A percentile compares a stretch with the other conserved stretches of the same genome.
Evolutionary conservation across 129 eudicot species (phyloP).

Genomic region (Pulicaria dysenterica): DNA sequence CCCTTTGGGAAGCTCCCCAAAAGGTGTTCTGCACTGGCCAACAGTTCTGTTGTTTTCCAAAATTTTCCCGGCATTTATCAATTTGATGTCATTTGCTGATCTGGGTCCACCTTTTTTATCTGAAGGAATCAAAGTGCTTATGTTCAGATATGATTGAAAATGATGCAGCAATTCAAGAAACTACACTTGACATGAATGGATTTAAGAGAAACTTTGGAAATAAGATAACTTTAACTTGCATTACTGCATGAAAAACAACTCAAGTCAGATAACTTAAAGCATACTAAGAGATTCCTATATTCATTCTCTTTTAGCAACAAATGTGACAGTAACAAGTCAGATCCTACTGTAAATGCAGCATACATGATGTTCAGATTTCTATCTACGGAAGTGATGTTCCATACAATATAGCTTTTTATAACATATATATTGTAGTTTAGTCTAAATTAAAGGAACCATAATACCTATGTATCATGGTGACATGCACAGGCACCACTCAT

Average conservation of each 20-base stretch:
- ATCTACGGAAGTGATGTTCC: too few relatives aligned
- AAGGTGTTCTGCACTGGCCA: constrained; percentile 75
- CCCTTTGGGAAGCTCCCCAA: constrained; percentile 86
- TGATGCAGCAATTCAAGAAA: not conserved
- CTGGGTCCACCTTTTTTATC: constrained; percentile 82
- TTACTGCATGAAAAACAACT: not conserved
- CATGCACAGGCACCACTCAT: not conserved
- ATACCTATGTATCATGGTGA: not conserved
- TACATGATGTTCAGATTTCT: too few relatives aligned
- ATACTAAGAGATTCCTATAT: too few relatives aligned
- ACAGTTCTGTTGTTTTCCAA: constrained; percentile 90
- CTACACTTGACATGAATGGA: constrained; percentile 1
- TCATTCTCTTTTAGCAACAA: too few relatives aligned
- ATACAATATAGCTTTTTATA: too few relatives aligned
- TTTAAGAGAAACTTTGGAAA: not conserved
- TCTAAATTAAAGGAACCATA: too few relatives aligned
- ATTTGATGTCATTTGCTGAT: constrained; percentile 75
- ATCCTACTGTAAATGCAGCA: too few relatives aligned
- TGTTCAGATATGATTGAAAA: constrained; percentile 18
- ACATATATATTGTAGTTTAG: too few relatives aligned
- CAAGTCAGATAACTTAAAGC: not conserved
- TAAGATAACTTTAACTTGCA: not conserved
- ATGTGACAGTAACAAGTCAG: too few relatives aligned
- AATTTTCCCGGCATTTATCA: constrained; percentile 85
- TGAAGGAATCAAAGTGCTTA: constrained; percentile 28